These are phyloP conservation scores for Trichoderma asperelloides DNA, from an alignment of 495 filamentous ascomycete species.

Conservation along the genomic window DNA sequence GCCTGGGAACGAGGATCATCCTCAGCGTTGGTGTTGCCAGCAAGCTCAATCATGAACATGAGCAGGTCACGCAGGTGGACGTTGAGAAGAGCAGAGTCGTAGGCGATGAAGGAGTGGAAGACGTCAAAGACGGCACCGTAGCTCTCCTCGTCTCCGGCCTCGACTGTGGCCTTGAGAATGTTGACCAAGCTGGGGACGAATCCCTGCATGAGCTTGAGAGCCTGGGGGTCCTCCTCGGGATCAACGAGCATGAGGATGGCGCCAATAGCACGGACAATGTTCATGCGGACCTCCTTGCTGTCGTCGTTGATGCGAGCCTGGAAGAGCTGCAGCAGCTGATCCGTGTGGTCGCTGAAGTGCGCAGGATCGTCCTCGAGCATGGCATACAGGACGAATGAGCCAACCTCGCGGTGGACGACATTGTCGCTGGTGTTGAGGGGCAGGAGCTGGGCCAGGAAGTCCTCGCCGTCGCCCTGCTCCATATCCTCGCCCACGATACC, in stretches of 20 bases:
- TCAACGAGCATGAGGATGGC: constrained; percentile 81
- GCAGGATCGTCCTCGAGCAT: constrained; percentile 79
- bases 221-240: constrained; percentile 67
- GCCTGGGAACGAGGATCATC: constrained; percentile 85
- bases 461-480: constrained; percentile 76
- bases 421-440: constrained; percentile 62
- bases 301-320: constrained; percentile 81
- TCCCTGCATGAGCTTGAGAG: constrained; percentile 62
- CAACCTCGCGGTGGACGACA: constrained; percentile 76
- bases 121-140: constrained; percentile 89
- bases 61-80: constrained; percentile 83
- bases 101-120: constrained; percentile 90
- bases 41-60: constrained; percentile 87
- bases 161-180: constrained; percentile 75
- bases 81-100: constrained; percentile 74
- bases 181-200: constrained; percentile 81
- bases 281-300: constrained; percentile 84
- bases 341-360: constrained; percentile 64
- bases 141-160: constrained; percentile 71
- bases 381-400: constrained; percentile 85
- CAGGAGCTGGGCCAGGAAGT: constrained; percentile 66
- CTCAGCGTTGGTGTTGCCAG: constrained; percentile 60
- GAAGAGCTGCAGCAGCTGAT: constrained; percentile 75
- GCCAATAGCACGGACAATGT: constrained; percentile 88
- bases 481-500: constrained; percentile 80